Evolutionary conservation across 208 protist species (phyloP), one percentile per base, ranked within the genome.

Genomic region (Acanthamoeba triangularis): DNA sequence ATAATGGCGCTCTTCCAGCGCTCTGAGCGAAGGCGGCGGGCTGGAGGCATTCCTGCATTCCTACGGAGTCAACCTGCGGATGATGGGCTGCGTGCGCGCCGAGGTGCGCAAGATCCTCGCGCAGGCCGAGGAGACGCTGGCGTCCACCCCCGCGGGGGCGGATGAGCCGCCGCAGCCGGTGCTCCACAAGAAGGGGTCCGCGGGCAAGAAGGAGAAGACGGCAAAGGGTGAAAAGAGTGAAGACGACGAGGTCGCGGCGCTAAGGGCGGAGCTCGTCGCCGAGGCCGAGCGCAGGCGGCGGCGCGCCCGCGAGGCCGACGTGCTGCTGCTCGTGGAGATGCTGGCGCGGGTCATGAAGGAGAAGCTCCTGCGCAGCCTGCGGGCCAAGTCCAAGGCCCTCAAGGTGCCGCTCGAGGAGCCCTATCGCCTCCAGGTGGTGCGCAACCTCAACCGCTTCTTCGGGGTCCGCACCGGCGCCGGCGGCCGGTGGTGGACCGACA

Each of bases 371-470:
- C 52, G 41, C 25, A 52, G n/a, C 49, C 47, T 88, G 28, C 41
- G 80, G 13, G 25, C 20, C 6, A 25, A 35, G 49, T 30, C 52
- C n/a, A 52, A 63, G 35, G 47, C 74, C 30, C 94, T 95, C 0
- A 90, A 90, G 18, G 74, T 97, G 14, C 96, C 96, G n/a, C 37
- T 97, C 2, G 96, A 97, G 28, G 96, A 96, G 33, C 96, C 96
- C 0, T 97, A 97, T 30, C 25, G 94, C 25, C 23, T 82, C 28
- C 37, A 95, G 7, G 94, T 97, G n/a, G 90, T 97, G 5, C 65
- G 65, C 37, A 94, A 97, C 52, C 30, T 96, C 13, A 97, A 97
- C 54, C 54, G 72, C 74, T 33, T 97, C 30, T 56, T 97, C 11
- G 87, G 94, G 37, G 82, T 54, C 0, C 49, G 41, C 28, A 76